Conservation (phyloP, 2,329 filamentous ascomycete genomes). For the Alternaria infectoria region DNA sequence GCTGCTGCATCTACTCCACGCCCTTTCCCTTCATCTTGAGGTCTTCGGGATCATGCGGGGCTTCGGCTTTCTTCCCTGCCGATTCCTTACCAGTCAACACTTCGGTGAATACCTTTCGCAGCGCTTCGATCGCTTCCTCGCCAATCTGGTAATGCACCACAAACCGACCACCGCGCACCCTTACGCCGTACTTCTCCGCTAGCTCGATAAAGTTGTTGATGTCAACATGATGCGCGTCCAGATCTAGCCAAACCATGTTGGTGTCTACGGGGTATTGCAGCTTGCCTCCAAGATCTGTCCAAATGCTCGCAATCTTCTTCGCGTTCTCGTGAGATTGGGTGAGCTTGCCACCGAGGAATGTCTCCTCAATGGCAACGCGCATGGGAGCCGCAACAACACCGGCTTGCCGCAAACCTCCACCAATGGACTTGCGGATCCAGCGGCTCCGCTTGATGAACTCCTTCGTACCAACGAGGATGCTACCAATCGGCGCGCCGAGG, state of each 20-base stretch:
- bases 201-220: constrained; percentile 61
- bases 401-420: constrained; percentile 77
- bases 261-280: constrained; percentile 75
- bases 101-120: constrained; percentile 45
- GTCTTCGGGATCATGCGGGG: constrained; percentile 28
- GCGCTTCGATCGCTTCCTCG: constrained; percentile 62
- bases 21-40: constrained; percentile 40
- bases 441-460: constrained; percentile 69
- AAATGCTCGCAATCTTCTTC: constrained; percentile 67
- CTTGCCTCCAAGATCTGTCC: constrained; percentile 73
- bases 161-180: constrained; percentile 63
- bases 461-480: constrained; percentile 68
- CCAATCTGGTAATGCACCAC: constrained; percentile 78
- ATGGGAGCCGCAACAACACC: constrained; percentile 79
- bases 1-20: constrained; percentile 28
- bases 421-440: constrained; percentile 82
- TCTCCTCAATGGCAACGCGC: constrained; percentile 78
- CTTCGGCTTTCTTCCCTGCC: constrained; percentile 25
- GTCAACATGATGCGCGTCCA: constrained; percentile 65
- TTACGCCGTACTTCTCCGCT: constrained; percentile 64
- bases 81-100: constrained; percentile 28
- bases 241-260: constrained; percentile 90
- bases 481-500: constrained; percentile 80
- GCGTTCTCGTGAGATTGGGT: constrained; percentile 67
- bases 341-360: constrained; percentile 73